Evolutionary conservation across 2,329 filamentous ascomycete genomes (phyloP).

Genomic region (Monosporascus ibericus): DNA sequence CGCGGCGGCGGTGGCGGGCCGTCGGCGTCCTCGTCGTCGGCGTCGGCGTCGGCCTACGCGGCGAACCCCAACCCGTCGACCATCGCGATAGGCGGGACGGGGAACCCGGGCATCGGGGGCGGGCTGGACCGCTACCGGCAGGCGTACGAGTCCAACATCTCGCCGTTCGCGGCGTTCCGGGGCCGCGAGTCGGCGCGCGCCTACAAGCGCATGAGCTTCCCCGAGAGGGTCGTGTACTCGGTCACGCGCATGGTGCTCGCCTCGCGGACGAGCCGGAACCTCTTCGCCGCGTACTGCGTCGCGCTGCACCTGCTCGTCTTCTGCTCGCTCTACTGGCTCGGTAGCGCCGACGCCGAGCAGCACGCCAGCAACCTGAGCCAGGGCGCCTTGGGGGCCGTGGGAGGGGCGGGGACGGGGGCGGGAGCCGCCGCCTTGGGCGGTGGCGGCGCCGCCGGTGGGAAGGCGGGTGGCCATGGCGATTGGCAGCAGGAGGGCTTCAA

Average conservation of each 20-base stretch:
- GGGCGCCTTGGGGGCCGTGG: constrained; percentile 18
- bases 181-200: constrained; percentile 88
- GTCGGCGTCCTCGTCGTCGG: constrained; percentile 58
- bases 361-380: constrained; percentile 53
- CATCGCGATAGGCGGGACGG: constrained; percentile 51
- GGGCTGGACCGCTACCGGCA: constrained; percentile 80
- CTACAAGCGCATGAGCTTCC: constrained; percentile 87
- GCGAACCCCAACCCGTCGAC: constrained; percentile 72
- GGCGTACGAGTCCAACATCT: constrained; percentile 92
- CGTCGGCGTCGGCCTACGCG: constrained; percentile 57
- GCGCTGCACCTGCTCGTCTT: constrained; percentile 86
- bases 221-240: constrained; percentile 84
- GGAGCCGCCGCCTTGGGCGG: constrained; percentile 34
- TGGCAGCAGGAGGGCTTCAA: constrained; percentile 61
- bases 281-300: constrained; percentile 90
- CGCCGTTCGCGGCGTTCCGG: constrained; percentile 90
- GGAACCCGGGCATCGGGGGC: constrained; percentile 56
- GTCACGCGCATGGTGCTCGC: constrained; percentile 86
- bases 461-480: constrained; percentile 37
- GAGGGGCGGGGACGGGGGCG: constrained; percentile 25
- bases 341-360: constrained; percentile 58
- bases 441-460: constrained; percentile 29
- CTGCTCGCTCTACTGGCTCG: constrained; percentile 78
- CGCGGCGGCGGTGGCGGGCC: constrained; percentile 46
- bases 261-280: constrained; percentile 81